A percentile compares a stretch with the other conserved stretches of the same genome.
These are phyloP conservation scores for Syncephalastrum racemosum DNA, from an alignment of 371 early-diverging fungal genomes.

Conservation along the genomic window DNA sequence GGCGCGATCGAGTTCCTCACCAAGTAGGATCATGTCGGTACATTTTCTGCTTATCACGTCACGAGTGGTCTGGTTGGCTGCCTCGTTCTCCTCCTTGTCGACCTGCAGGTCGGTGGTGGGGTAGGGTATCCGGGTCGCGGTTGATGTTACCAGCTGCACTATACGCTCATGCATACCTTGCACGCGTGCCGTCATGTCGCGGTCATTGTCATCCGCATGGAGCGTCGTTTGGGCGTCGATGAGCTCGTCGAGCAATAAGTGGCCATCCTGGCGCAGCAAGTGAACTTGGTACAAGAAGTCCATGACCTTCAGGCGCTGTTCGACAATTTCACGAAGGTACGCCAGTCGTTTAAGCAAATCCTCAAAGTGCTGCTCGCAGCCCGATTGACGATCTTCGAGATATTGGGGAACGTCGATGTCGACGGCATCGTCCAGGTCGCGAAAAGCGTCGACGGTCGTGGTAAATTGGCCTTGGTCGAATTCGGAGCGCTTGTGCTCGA, in stretches of 20 bases:
- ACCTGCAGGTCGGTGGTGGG: conserved; percentile 22
- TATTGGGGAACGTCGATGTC: conserved; percentile 35
- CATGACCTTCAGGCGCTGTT: conserved; percentile 45
- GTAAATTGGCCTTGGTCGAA: conserved; percentile 48
- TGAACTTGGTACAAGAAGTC: conserved; percentile 41
- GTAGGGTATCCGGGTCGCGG: conserved; percentile 36
- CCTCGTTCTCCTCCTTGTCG: conserved; percentile 29
- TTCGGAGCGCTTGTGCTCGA: conserved; percentile 34
- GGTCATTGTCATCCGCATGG: conserved; percentile 32
- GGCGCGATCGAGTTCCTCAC: conserved; percentile 33
- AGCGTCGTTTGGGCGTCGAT: conserved; percentile 24
- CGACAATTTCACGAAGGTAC: conserved; percentile 44
- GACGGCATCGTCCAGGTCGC: conserved; percentile 44
- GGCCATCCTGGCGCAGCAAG: conserved; percentile 15
- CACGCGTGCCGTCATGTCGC: conserved; percentile 37
- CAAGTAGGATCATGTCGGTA: conserved; percentile 24
- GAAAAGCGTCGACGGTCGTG: conserved; percentile 34
- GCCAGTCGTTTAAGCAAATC: conserved; percentile 31
- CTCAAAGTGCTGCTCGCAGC: conserved; percentile 37
- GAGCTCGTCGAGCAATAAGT: conserved; percentile 17
- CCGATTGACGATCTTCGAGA: conserved; percentile 37
- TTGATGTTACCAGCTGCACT: conserved; percentile 35
- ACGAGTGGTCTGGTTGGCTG: conserved; percentile 30
- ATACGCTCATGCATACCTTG: conserved; percentile 39
- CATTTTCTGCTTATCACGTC: conserved; percentile 27